Percentiles rank a stretch among this genome's conserved stretches.
These are phyloP conservation scores for Dinochytrium kinnereticum DNA, from an alignment of 371 early-diverging fungal genomes.

Conservation along the genomic window DNA sequence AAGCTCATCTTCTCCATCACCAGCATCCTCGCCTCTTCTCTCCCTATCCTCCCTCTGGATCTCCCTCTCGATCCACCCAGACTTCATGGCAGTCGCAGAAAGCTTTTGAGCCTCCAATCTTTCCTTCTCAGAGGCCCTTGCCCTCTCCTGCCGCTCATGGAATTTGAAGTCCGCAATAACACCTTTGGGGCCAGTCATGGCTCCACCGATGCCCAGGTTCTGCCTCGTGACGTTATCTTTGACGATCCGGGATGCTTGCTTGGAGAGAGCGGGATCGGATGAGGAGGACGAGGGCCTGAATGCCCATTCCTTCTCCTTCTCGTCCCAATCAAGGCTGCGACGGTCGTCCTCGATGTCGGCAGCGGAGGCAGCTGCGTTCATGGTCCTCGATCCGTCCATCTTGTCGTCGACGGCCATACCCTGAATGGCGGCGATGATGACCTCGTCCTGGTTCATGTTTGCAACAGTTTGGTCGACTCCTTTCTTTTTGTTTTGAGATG, in stretches of 20 bases:
- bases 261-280: neutral
- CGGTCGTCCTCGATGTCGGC: neutral
- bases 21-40: constrained; percentile 20
- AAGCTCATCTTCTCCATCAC: constrained; percentile 29
- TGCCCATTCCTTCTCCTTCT: constrained; percentile 11
- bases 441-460: no score
- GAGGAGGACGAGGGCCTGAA: neutral
- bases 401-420: neutral
- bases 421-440: neutral
- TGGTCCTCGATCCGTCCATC: neutral
- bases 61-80: constrained; percentile 54
- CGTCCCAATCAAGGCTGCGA: constrained; percentile 1
- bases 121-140: constrained; percentile 29
- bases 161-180: constrained; percentile 55
- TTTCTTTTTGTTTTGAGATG: no score
- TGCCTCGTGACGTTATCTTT: constrained; percentile 41
- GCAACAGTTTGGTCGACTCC: no score
- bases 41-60: constrained; percentile 41
- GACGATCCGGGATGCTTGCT: constrained; percentile 30
- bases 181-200: constrained; percentile 58
- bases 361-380: neutral
- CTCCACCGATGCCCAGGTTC: constrained; percentile 46
- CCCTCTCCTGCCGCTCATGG: constrained; percentile 53
- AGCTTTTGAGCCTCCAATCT: constrained; percentile 19
- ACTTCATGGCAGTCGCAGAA: constrained; percentile 26